These are phyloP conservation scores for Gynandropsis gynandra DNA, from an alignment of 345 rosid species.

Conservation along the genomic window DNA sequence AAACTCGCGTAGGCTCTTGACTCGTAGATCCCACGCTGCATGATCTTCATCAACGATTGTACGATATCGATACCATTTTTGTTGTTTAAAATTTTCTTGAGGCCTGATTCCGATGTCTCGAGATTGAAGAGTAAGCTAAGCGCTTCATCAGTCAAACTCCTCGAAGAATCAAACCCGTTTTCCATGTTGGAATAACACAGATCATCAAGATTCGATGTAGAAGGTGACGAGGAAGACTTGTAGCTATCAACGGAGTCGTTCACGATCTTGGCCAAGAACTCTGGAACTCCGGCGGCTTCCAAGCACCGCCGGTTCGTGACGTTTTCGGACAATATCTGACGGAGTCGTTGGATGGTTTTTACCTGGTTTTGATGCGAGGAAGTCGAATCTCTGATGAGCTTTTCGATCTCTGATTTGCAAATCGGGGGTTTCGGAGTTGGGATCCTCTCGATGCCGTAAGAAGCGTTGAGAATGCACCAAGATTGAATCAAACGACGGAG, in stretches of 20 bases:
- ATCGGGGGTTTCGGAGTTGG: constrained; percentile 82
- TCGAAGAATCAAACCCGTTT: constrained; percentile 20
- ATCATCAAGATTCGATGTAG: neutral
- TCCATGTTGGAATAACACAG: constrained; percentile 1
- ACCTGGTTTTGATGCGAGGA: constrained; percentile 37
- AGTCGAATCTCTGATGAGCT: constrained; percentile 44
- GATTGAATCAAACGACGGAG: constrained; percentile 81
- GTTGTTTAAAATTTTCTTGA: constrained; percentile 41
- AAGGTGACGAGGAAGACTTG: neutral
- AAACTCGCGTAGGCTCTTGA: constrained; percentile 37
- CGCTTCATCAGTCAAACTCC: constrained; percentile 45
- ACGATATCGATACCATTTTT: constrained; percentile 40
- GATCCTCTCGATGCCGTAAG: constrained; percentile 68
- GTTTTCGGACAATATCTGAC: constrained; percentile 45
- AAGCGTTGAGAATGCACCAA: constrained; percentile 85
- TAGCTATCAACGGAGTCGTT: neutral
- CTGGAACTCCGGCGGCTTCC: constrained; percentile 63
- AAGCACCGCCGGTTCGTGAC: constrained; percentile 58
- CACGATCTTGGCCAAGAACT: constrained; percentile 46
- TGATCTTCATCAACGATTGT: constrained; percentile 38
- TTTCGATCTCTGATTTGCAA: constrained; percentile 45
- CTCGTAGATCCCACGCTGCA: constrained; percentile 40
- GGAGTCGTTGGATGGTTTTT: constrained; percentile 45
- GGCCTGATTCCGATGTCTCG: constrained; percentile 50
- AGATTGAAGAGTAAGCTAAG: constrained; percentile 51